Evolutionary conservation across 495 filamentous ascomycete species (phyloP), one percentile per base, ranked within the genome.

Genomic region (Neurospora intermedia): DNA sequence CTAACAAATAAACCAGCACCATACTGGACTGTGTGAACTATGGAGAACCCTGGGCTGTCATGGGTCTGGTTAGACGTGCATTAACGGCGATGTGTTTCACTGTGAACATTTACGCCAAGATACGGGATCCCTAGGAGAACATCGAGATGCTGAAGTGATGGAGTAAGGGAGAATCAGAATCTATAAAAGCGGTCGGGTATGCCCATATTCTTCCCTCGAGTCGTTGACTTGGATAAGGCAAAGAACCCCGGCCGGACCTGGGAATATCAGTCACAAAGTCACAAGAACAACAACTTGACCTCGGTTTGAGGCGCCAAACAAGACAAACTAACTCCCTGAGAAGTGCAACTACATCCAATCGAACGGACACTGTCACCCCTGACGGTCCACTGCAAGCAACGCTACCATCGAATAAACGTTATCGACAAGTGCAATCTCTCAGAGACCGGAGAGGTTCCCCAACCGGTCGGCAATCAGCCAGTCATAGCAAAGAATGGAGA

Each of bases 41-140:
- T 15, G 23, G 54, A 66, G 35, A 66, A 66, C 54, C 54, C 54
- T 66, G 27, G 54, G 54, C 27, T 66, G 27, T 38, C 54, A 35
- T 31, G 23, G 54, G 13, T 15, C 54, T 27, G 27, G 23, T 31
- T 35, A 35, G 27, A 18, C 54, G 54, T 35, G 54, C 54, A 66
- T 66, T 66, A 5, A 66, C 13, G 23, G 27, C 54, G 27, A 66
- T 54, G 45, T 66, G 76, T 77, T 77, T 77, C 76, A 77, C 74
- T 38, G 45, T 77, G 76, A 59, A 72, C 72, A 72, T 77, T 42
- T 70, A 59, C 75, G 75, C 75, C 43, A 73, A 71, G 70, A 69
- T 42, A 72, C 71, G 48, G 70, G 46, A 43, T 62, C 70, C 35
- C 54, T 66, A 38, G 13, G 54, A 27, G 54, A 10, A 35, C 7